These are phyloP conservation scores for Penicillium sp. DNA, from an alignment of 2,329 filamentous ascomycete species.

Conservation along the genomic window DNA sequence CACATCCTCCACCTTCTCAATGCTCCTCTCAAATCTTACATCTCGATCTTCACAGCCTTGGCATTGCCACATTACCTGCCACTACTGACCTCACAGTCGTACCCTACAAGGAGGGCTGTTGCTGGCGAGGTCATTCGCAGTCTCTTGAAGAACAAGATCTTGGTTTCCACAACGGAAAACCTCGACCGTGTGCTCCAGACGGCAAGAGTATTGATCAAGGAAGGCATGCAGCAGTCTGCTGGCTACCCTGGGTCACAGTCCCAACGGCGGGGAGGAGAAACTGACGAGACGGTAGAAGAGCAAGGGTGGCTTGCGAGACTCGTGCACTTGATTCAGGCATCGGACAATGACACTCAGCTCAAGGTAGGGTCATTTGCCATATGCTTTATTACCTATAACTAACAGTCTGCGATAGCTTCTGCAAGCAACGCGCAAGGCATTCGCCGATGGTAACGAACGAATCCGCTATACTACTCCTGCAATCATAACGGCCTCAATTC, in stretches of 20 bases:
- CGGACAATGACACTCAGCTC: conserved; percentile 88
- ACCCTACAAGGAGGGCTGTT: conserved; percentile 80
- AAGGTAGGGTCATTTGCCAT: conserved; percentile 42
- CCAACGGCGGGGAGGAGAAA: conserved; percentile 70
- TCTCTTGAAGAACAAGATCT: conserved; percentile 72
- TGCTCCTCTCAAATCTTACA: conserved; percentile 78
- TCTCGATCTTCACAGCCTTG: conserved; percentile 90
- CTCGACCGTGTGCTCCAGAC: conserved; percentile 83
- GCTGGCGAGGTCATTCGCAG: conserved; percentile 78
- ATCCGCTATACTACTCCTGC: conserved; percentile 93
- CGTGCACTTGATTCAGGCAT: conserved; percentile 72
- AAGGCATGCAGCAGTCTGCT: conserved; percentile 73
- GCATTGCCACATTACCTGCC: conserved; percentile 86
- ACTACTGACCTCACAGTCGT: conserved; percentile 81
- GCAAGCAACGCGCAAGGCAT: conserved; percentile 77
- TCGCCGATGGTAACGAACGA: conserved; percentile 82
- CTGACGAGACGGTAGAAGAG: conserved; percentile 94
- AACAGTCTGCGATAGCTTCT: conserved; percentile 50
- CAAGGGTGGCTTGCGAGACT: conserved; percentile 93
- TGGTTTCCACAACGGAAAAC: conserved; percentile 67
- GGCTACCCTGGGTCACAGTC: conserved; percentile 71
- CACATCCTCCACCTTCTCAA: conserved; percentile 84
- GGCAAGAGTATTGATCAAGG: conserved; percentile 82
- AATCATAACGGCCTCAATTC: conserved; percentile 79
- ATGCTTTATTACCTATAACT: conserved; percentile 2